Evolutionary conservation across 345 rosid genomes (phyloP), one percentile per base, ranked within the genome.

Genomic region (Euphorbia tirucalli): DNA sequence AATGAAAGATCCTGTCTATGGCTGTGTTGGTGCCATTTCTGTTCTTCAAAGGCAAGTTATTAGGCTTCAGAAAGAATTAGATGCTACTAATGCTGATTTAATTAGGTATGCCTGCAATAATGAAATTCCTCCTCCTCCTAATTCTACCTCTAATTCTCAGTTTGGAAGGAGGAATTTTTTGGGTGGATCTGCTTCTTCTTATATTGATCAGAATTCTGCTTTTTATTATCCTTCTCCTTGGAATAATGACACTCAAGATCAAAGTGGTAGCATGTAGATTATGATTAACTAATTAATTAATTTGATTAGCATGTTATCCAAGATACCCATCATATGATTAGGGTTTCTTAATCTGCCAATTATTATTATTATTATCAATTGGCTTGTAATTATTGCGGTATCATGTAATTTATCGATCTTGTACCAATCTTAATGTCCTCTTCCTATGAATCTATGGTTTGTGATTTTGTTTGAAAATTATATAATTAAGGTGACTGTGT

Each of bases 21-120:
- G 81, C 32, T 78, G 81, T 44, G 81, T 78, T 35, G 81, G 77
- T 48, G 81, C 81, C 67, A 78, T 78, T 43, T 73, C 77, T 27
- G 73, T 78, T 61, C 81, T 78, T n/a, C 81, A 78, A 60, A 69
- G 77, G 37, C 81, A 78, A 59, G 77, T 78, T 4, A n/a, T 68
- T n/a, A 69, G 68, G 31, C 81, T 78, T 44, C 81, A 78, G 19
- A 78, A 78, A 28, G 81, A 78, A 37, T 66, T 78, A 11, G 81
- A 78, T 73, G 77, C 77, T 32, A 68, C 81, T 0, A 73, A 78
- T 57, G 81, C 81, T 31, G 77, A 78, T 56, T 31, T 78, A 16
- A 63, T 78, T 50, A 49, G 81, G 32, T 78, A 30, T 55, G 81
- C 81, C 16, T 78, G 35, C 54, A 44, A 44, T 35, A 78, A 73